Evolutionary conservation across 768 basidiomycete species (phyloP).

Genomic region (Aureoboletus auriporus): DNA sequence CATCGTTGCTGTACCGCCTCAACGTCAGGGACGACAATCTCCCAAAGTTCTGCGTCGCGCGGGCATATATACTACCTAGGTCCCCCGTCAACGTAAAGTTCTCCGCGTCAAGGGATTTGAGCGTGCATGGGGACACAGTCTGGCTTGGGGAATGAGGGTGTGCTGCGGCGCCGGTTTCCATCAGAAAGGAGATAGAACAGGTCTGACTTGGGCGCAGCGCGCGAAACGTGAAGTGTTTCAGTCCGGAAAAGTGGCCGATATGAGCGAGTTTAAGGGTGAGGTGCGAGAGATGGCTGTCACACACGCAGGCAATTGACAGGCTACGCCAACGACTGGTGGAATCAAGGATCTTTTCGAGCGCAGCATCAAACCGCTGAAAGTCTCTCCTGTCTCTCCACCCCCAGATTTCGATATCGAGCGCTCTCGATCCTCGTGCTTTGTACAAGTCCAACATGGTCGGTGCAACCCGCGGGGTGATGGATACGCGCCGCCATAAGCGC

Average conservation of each 20-base stretch:
- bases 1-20: conserved; percentile 25
- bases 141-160: conserved; percentile 2
- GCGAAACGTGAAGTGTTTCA: conserved; percentile 28
- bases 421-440: conserved; percentile 20
- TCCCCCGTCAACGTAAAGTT: conserved; percentile 25
- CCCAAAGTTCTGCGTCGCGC: conserved; percentile 14
- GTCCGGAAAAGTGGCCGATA: conserved; percentile 12
- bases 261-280: conserved; percentile 26
- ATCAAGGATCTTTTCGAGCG: conserved; percentile 23
- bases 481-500: conserved; percentile 28
- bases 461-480: conserved; percentile 17
- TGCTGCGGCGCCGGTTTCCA: conserved; percentile 4
- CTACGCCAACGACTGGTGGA: conserved; percentile 27
- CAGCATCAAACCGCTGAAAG: conserved; percentile 27
- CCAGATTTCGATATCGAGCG: conserved; percentile 25
- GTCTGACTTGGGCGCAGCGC: conserved; percentile 29
- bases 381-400: conserved; percentile 30
- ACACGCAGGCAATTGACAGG: conserved; percentile 22
- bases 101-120: conserved; percentile 27
- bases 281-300: conserved; percentile 27
- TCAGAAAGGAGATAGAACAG: conserved; percentile 24
- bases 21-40: conserved; percentile 24
- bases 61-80: conserved; percentile 10
- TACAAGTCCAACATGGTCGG: conserved; percentile 22
- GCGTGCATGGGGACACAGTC: conserved; percentile 6